Conservation (phyloP, 2,329 filamentous ascomycete genomes). For the Venturiaceae sp. region DNA sequence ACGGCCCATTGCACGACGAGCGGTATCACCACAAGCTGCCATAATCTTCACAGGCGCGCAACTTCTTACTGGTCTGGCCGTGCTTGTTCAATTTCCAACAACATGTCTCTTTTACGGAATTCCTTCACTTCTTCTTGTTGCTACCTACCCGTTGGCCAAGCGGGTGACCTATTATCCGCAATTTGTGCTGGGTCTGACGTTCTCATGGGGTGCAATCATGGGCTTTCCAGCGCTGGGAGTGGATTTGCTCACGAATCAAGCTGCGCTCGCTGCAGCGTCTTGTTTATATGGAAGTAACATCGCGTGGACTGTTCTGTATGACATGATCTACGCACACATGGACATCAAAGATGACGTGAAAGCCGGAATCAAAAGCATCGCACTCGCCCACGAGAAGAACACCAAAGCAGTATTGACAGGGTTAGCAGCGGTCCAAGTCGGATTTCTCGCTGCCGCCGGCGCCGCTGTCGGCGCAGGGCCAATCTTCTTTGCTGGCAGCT, state of each 20-base stretch:
- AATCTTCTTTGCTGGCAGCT: conserved; percentile 47
- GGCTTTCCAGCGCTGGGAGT: conserved; percentile 77
- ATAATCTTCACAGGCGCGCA: conserved; percentile 66
- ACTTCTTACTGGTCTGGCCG: conserved; percentile 60
- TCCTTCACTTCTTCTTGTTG: conserved; percentile 64
- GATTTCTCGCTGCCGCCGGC: conserved; percentile 61
- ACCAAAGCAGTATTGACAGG: conserved; percentile 68
- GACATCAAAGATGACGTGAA: conserved; percentile 79
- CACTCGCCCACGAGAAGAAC: conserved; percentile 64
- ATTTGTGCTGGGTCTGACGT: conserved; percentile 71
- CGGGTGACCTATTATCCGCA: conserved; percentile 83
- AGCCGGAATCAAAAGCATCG: conserved; percentile 83
- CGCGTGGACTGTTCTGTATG: conserved; percentile 80
- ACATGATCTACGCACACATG: conserved; percentile 92
- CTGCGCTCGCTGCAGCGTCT: conserved; percentile 55
- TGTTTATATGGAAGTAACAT: conserved; percentile 70
- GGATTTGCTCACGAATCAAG: conserved; percentile 55
- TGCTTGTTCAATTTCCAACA: conserved; percentile 65
- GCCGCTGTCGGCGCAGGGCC: conserved; percentile 49
- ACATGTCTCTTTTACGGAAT: conserved; percentile 68
- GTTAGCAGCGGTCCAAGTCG: conserved; percentile 59
- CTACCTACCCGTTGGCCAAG: conserved; percentile 73
- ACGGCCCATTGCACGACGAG: conserved; percentile 71
- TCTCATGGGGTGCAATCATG: conserved; percentile 84
- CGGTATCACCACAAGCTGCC: conserved; percentile 62